Evolutionary conservation across 306 rosid genomes (phyloP), one percentile per base, ranked within the genome.

Genomic region (Mimosa pudica): DNA sequence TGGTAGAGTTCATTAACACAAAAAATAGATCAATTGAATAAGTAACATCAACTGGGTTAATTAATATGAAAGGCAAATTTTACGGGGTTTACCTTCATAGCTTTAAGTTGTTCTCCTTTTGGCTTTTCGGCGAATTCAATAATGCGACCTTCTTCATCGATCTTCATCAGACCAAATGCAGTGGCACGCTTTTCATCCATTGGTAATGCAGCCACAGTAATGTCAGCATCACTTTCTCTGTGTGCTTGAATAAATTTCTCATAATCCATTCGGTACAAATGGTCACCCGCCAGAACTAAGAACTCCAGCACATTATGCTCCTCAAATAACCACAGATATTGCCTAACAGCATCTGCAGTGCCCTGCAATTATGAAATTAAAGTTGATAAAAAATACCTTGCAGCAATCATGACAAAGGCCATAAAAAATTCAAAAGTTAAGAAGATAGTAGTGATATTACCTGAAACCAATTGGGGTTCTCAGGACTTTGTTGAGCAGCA

Each of bases 401-500:
- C 71, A 70, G 14, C 11, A 70, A 46, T 70, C 32, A 57, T 10
- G 45, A 20, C 5, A 42, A 61, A 77, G 41, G 61, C 63, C 70
- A 68, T 49, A n/a, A 52, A 11, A 70, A 11, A 44, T 75, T 44
- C 44, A 61, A 60, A 58, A 6, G 13, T 24, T 0, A 9, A 52
- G 46, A 24, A 24, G 30, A 24, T 24, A 76, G 41, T n/a, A 9
- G 38, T 10, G 63, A 38, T 24, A 51, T 85, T 51, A 94, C 98
- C 98, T 95, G 99, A 61, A 95, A 95, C 99, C 99, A 95, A 82
- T 95, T 95, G 62, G 99, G 99, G 81, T 95, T 95, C 86, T 95
- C 99, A 0, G 99, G 98, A 76, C 99, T 95, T 87, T 95, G 99
- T 87, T 95, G 99, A 13, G 99, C 99, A 9, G 99, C 99, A 3